Evolutionary conservation across 805 yeast species (phyloP).

Genomic region (Zygoascus bituminiphila): DNA sequence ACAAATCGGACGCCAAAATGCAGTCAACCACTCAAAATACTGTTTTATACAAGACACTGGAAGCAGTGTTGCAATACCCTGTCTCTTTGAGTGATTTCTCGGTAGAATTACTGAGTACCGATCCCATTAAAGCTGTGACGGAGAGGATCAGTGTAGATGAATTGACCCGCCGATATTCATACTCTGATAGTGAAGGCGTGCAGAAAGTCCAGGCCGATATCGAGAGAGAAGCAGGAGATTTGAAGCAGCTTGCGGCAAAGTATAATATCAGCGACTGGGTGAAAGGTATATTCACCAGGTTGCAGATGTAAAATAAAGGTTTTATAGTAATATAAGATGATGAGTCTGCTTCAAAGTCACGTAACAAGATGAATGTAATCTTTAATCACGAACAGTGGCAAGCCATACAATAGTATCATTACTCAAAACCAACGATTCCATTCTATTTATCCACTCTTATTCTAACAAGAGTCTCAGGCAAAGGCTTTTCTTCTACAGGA

Average conservation of each 20-base stretch:
- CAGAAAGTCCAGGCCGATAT: constrained; percentile 6
- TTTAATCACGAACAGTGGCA: no score
- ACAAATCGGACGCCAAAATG: constrained; percentile 35
- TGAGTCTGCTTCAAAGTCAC: background rate
- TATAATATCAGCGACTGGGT: constrained; percentile 4
- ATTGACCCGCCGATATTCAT: constrained; percentile 3
- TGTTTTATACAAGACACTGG: constrained; percentile 40
- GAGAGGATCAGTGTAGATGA: background rate
- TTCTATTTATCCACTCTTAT: constrained; percentile 25
- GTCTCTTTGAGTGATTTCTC: background rate
- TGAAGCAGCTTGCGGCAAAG: constrained; percentile 2
- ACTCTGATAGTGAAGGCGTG: constrained; percentile 7
- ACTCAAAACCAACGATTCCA: no score
- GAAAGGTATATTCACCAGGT: constrained; percentile 2
- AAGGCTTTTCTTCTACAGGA: constrained; percentile 10
- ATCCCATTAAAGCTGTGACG: background rate
- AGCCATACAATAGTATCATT: no score
- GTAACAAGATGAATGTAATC: background rate
- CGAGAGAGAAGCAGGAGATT: background rate
- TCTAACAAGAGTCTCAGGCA: constrained; percentile 26
- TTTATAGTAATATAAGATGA: no score
- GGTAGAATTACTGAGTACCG: background rate
- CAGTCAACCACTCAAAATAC: constrained; percentile 36
- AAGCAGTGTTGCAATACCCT: background rate
- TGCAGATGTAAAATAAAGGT: background rate